phyloP scores from a whole-genome alignment of 352 stramenopile genomes.

The Phytophthora multivora region DNA sequence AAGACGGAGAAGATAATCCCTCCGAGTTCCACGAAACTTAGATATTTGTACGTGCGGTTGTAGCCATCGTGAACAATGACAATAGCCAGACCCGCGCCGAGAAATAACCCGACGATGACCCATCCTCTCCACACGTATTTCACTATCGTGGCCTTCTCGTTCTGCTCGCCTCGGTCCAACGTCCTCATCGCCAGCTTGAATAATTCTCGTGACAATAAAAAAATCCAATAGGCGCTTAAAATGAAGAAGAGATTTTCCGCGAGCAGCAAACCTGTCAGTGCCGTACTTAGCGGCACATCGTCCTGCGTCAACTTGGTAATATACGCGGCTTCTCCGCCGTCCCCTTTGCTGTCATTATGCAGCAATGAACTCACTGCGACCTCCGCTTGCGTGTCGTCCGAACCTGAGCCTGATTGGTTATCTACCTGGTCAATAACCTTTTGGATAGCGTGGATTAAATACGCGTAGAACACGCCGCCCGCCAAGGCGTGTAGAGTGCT shows the following conservation, averaged over 20 bases:
- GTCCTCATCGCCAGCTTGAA: slow-evolving; percentile 69
- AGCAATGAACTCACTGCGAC: slow-evolving; percentile 35
- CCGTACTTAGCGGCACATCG: slow-evolving; percentile 39
- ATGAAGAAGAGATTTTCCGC: slow-evolving; percentile 70
- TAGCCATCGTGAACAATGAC: slow-evolving; percentile 56
- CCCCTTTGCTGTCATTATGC: slow-evolving; percentile 46
- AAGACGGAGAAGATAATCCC: slow-evolving; percentile 57
- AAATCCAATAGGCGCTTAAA: slow-evolving; percentile 72
- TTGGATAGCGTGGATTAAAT: slow-evolving; percentile 46
- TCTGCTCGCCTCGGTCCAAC: slow-evolving; percentile 51
- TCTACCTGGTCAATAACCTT: slow-evolving; percentile 23
- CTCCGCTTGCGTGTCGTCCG: slow-evolving; percentile 13
- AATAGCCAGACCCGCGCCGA: slow-evolving; percentile 40
- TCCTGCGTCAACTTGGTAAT: slow-evolving; percentile 67
- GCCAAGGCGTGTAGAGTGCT: slow-evolving; percentile 55
- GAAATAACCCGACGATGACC: slow-evolving; percentile 40
- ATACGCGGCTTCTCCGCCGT: slow-evolving; percentile 62
- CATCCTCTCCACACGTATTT: slow-evolving; percentile 46
- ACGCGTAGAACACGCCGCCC: slow-evolving; percentile 61
- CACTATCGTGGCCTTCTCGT: slow-evolving; percentile 56
- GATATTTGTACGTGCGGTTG: slow-evolving; percentile 53
- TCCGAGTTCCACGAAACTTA: slow-evolving; percentile 55
- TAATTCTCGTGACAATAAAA: slow-evolving; percentile 55
- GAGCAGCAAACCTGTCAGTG: slow-evolving; percentile 52
- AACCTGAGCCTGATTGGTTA: slow-evolving; percentile 15